Evolutionary conservation across 106 monocot species (phyloP).

Genomic region (Cymbidium sinense): DNA sequence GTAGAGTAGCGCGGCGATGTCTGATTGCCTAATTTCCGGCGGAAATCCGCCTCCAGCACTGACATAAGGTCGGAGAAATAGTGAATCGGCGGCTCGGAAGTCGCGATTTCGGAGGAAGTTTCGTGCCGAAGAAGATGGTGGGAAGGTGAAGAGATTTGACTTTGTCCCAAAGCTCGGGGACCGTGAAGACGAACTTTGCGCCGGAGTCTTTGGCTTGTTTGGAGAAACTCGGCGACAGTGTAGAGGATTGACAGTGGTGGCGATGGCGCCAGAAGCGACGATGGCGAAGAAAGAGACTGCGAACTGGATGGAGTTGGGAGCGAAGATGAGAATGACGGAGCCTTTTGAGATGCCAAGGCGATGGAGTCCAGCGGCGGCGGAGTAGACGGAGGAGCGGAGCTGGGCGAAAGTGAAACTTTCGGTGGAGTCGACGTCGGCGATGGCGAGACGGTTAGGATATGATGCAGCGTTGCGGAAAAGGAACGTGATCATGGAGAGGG

Average conservation of each 20-base stretch:
- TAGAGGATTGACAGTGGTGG: slow-evolving; percentile 75
- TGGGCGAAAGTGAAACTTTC: slow-evolving; percentile 29
- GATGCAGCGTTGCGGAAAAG: slow-evolving; percentile 28
- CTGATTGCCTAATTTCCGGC: slow-evolving; percentile 29
- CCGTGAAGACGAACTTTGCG: slow-evolving; percentile 42
- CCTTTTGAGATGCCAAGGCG: slow-evolving; percentile 28
- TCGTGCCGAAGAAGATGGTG: slow-evolving; percentile 24
- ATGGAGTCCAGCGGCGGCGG: slow-evolving; percentile 25
- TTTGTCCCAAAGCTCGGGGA: slow-evolving; percentile 38
- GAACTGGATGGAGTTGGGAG: slow-evolving; percentile 67
- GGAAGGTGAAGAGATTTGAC: slow-evolving; percentile 43
- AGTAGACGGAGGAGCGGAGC: slow-evolving; percentile 25
- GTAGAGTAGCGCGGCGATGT: slow-evolving; percentile 66
- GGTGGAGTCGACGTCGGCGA: slow-evolving; percentile 36
- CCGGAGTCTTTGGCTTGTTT: slow-evolving; percentile 61
- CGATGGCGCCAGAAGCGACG: slow-evolving; percentile 56
- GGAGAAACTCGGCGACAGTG: slow-evolving; percentile 52
- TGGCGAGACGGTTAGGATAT: slow-evolving; percentile 35
- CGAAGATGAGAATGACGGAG: slow-evolving; percentile 70
- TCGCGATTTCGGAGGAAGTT: neutral
- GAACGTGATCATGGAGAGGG: slow-evolving; percentile 39
- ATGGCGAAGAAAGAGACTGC: slow-evolving; percentile 50
- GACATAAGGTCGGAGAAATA: slow-evolving; percentile 23
- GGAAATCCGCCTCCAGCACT: slow-evolving; percentile 6
- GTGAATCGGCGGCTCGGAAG: slow-evolving; percentile 12